Percentiles rank a stretch among this genome's conserved stretches.
These are phyloP conservation scores for Diplodia seriata DNA, from an alignment of 2,329 filamentous ascomycete species.

Conservation along the genomic window DNA sequence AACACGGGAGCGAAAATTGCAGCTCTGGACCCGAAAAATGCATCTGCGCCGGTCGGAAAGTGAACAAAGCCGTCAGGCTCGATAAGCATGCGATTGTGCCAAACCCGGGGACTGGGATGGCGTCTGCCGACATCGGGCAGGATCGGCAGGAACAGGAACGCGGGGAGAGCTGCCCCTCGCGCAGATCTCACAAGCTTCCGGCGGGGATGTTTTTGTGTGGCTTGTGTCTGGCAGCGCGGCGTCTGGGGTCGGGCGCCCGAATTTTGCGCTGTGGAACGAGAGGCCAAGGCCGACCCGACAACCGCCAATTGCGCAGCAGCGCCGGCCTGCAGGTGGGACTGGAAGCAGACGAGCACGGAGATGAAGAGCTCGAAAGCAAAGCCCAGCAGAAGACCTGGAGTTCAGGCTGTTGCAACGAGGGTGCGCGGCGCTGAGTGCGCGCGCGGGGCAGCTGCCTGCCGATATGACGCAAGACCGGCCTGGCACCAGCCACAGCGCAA, in stretches of 20 bases:
- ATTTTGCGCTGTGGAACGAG: neutral
- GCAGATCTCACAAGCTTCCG: slow-evolving; percentile 11
- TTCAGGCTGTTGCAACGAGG: neutral
- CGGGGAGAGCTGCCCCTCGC: slow-evolving; percentile 1
- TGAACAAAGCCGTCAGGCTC: neutral
- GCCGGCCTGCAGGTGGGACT: too few relatives aligned
- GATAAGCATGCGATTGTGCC: slow-evolving; percentile 2
- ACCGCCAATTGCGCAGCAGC: neutral
- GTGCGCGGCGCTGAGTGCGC: neutral
- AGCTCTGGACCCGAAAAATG: neutral
- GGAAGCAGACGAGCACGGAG: neutral
- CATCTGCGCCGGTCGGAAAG: neutral
- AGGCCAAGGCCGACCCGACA: neutral
- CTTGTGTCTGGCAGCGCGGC: slow-evolving; percentile 1
- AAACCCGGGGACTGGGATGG: neutral
- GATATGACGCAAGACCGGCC: slow-evolving; percentile 12
- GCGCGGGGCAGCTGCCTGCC: neutral
- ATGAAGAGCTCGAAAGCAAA: neutral
- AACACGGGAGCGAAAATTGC: neutral
- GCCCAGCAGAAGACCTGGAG: neutral
- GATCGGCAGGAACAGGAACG: slow-evolving; percentile 23
- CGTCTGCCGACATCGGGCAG: slow-evolving; percentile 11
- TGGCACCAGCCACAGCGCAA: slow-evolving; percentile 24
- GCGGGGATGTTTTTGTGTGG: slow-evolving; percentile 6
- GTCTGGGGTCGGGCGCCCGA: slow-evolving; percentile 4